phyloP scores from a whole-genome alignment of 192 early-diverging fungal genomes.

The Coemansia erecta region DNA sequence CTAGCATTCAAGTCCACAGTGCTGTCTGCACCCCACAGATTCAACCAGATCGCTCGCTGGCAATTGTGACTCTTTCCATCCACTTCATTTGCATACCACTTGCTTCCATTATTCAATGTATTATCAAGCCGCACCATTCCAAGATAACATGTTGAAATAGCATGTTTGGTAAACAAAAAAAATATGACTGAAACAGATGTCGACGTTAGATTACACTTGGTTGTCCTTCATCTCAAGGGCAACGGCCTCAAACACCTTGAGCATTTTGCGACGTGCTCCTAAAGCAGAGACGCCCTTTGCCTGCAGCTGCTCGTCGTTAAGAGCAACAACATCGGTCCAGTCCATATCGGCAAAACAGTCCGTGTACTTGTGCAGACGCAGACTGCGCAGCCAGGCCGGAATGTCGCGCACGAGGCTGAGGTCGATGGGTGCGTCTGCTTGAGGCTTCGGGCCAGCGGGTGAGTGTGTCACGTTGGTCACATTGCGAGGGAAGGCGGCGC shows the following conservation, averaged over 20 bases:
- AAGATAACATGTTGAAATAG: not conserved
- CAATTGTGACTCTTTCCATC: conserved; percentile 10
- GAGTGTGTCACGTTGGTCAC: conserved; percentile 14
- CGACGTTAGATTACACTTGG: conserved; percentile 8
- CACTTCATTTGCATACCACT: conserved; percentile 3
- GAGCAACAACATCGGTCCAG: conserved; percentile 86
- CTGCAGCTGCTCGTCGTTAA: conserved; percentile 79
- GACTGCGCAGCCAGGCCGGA: conserved; percentile 85
- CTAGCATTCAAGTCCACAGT: conserved; percentile 32
- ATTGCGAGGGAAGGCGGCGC: conserved; percentile 9
- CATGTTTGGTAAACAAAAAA: not conserved
- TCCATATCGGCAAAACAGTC: conserved; percentile 79
- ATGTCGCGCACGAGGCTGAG: conserved; percentile 65
- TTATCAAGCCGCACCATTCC: not conserved
- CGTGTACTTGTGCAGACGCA: conserved; percentile 97
- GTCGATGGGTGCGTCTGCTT: conserved; percentile 25
- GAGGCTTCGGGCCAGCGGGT: conserved; percentile 16
- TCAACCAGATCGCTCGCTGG: conserved; percentile 51
- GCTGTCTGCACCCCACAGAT: conserved; percentile 26
- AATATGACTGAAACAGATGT: not conserved
- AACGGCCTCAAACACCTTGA: conserved; percentile 87
- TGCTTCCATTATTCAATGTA: not conserved
- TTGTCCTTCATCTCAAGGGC: conserved; percentile 11
- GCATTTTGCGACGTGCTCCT: conserved; percentile 93
- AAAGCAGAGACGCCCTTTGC: conserved; percentile 86